Percentiles rank a stretch among this genome's conserved stretches.
Conservation (phyloP, 1,284 basidiomycete genomes). For the Trametes hirsuta region DNA sequence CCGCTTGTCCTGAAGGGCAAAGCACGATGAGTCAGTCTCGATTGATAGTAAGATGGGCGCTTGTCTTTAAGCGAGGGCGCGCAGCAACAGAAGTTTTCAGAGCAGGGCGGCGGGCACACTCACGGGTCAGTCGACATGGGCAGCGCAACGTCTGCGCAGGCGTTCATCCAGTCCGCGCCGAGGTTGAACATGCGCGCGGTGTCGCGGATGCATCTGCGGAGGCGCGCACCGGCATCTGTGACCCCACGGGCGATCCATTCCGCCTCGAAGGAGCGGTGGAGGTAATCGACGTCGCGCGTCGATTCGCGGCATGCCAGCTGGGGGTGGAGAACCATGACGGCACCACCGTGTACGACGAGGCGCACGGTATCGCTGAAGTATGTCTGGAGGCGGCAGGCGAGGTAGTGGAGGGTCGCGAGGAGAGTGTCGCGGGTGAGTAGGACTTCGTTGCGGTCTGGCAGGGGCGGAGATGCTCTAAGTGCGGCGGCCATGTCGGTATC, state of each 20-base stretch:
- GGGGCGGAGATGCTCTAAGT: background rate
- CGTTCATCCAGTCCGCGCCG: constrained; percentile 75
- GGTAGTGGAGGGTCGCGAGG: constrained; percentile 47
- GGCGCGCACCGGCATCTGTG: constrained; percentile 50
- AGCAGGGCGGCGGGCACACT: constrained; percentile 33
- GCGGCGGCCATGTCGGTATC: background rate
- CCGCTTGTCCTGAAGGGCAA: constrained; percentile 39
- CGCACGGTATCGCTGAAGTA: constrained; percentile 52
- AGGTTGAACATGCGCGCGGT: constrained; percentile 54
- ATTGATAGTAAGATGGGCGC: background rate
- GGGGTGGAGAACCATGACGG: constrained; percentile 68
- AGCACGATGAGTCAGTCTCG: constrained; percentile 1
- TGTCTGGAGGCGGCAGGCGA: constrained; percentile 48
- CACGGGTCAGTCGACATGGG: constrained; percentile 60
- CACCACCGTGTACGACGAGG: constrained; percentile 69
- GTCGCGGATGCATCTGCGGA: constrained; percentile 56
- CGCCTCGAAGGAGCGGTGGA: constrained; percentile 56
- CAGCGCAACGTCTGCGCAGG: constrained; percentile 66
- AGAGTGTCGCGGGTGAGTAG: constrained; percentile 42
- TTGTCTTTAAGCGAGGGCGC: background rate
- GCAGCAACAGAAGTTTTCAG: background rate
- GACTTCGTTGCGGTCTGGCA: constrained; percentile 39
- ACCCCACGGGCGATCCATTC: constrained; percentile 55
- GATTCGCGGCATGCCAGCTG: constrained; percentile 46
- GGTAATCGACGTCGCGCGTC: constrained; percentile 69